Percentiles rank a stretch among this genome's conserved stretches.
phyloP scores from a whole-genome alignment of 2,329 filamentous ascomycete species.

The Gaeumannomyces sp. region DNA sequence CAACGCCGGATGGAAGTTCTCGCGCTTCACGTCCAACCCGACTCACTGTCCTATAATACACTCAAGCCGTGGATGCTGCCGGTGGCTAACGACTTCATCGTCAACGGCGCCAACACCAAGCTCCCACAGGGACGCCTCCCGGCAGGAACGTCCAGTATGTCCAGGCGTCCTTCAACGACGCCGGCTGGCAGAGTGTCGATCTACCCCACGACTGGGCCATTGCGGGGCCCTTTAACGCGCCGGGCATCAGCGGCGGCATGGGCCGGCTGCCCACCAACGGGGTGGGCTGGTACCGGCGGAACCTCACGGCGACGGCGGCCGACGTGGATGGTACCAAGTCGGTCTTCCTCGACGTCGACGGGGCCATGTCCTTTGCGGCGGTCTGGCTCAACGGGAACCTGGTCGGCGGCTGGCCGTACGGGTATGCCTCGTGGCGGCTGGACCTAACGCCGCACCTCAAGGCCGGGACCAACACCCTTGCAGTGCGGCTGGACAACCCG shows the following conservation, averaged over 20 bases:
- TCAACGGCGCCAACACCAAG: neutral
- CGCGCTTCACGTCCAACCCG: conserved; percentile 27
- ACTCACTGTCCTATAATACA: conserved; percentile 27
- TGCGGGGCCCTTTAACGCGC: conserved; percentile 35
- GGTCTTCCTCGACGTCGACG: conserved; percentile 41
- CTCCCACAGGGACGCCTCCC: conserved; percentile 13
- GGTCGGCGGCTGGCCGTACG: conserved; percentile 45
- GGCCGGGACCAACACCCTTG: conserved; percentile 33
- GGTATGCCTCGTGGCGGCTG: conserved; percentile 44
- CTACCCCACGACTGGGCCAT: conserved; percentile 44
- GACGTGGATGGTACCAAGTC: conserved; percentile 27
- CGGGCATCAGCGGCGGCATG: conserved; percentile 31
- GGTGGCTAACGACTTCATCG: conserved; percentile 14
- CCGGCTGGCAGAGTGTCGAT: conserved; percentile 29
- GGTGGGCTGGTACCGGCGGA: conserved; percentile 45
- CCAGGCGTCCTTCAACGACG: conserved; percentile 26
- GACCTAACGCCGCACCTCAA: conserved; percentile 38
- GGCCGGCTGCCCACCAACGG: conserved; percentile 41
- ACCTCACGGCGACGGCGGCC: conserved; percentile 22
- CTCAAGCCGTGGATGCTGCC: conserved; percentile 17
- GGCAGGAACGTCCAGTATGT: no score
- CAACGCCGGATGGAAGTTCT: conserved; percentile 29
- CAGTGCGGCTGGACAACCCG: conserved; percentile 44
- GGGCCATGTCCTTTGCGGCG: conserved; percentile 43
- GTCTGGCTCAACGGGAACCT: conserved; percentile 44